Evolutionary conservation across 139 green algal species (phyloP).

Genomic region (Pedinophyceae sp.): DNA sequence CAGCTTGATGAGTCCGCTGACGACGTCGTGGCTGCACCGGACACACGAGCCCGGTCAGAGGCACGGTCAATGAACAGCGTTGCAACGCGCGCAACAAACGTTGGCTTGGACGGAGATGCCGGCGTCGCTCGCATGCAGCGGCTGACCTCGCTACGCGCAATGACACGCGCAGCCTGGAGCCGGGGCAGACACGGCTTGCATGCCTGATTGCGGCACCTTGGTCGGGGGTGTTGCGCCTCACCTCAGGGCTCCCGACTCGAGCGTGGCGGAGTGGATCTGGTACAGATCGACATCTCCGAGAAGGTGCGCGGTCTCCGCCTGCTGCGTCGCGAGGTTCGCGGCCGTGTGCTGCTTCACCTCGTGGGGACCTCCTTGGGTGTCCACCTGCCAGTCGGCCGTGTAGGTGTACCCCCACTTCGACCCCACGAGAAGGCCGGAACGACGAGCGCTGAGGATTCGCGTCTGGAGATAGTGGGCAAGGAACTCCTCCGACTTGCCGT

Average conservation of each 20-base stretch:
- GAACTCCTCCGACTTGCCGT: constrained; percentile 34
- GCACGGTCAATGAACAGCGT: too few species aligned
- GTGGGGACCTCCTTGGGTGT: constrained; percentile 20
- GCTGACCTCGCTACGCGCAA: too few species aligned
- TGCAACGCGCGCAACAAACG: too few species aligned
- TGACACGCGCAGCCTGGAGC: too few species aligned
- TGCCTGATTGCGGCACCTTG: too few species aligned
- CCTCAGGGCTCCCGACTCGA: constrained; percentile 30
- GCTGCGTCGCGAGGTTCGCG: constrained; percentile 21
- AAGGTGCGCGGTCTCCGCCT: constrained; percentile 9
- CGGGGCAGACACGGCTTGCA: too few species aligned
- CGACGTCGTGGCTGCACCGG: constrained; percentile 26
- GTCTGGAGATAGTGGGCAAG: constrained; percentile 23
- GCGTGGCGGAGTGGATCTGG: constrained; percentile 37
- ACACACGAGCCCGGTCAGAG: too few species aligned
- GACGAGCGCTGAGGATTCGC: constrained; percentile 7
- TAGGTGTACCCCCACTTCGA: constrained; percentile 35
- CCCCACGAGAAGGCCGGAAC: constrained; percentile 12
- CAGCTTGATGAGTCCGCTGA: constrained; percentile 15
- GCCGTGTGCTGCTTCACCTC: constrained; percentile 42
- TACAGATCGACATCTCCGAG: constrained; percentile 28
- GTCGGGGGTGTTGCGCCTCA: too few species aligned
- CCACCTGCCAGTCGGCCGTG: constrained; percentile 26
- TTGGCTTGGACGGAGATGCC: too few species aligned
- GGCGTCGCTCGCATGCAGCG: too few species aligned